Base-by-base conservation (phyloP, 2,329 filamentous ascomycete species). In the Aspergillus unguis region DNA sequence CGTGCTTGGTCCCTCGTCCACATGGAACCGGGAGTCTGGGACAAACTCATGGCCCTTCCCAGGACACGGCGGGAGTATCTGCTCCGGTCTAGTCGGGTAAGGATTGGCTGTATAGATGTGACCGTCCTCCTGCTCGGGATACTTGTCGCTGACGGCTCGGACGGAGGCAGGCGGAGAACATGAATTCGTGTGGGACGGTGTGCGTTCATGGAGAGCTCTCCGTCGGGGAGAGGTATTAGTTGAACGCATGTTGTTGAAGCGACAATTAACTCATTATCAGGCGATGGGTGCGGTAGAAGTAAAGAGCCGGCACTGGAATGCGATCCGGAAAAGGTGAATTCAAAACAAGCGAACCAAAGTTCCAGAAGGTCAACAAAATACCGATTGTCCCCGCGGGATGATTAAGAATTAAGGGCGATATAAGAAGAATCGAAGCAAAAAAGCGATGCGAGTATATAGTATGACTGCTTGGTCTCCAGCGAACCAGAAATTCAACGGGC, bases 81-180 rank as follows among this genome's bases (percentile, higher is more conserved):
- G 75, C 45, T 73, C 71, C 11, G 74, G 71, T 52, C 75, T 77
- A 9, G 75, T 76, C n/a, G 75, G 75, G 58, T 73, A 77, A 11
- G 75, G 75, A 11, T 69, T 74, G 35, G 69, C 60, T 8, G 69
- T 65, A 59, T 75, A 76, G 46, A 76, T 62, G 57, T 73, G 64
- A 42, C 60, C 60, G 44, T 71, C 68, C 48, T 72, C 68, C 53
- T 68, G 58, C 10, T 59, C 59, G 2, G 52, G 46, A 26, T 62
- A 32, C 35, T 52, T 59, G 27, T 72, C 67, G 53, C 63, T 67
- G 28, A 70, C 62, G 45, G 72, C 58, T 36, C 73, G 72, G 37
- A 72, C 57, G 8, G 71, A 71, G n/a, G 66, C 59, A n/a, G 66
- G 56, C 4, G 65, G 66, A 6, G 71, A 68, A 49, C 62, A 59